A percentile compares a stretch with the other conserved stretches of the same genome.
These are phyloP conservation scores for Calonectria naviculata DNA, from an alignment of 2,329 filamentous ascomycete genomes.

Conservation along the genomic window DNA sequence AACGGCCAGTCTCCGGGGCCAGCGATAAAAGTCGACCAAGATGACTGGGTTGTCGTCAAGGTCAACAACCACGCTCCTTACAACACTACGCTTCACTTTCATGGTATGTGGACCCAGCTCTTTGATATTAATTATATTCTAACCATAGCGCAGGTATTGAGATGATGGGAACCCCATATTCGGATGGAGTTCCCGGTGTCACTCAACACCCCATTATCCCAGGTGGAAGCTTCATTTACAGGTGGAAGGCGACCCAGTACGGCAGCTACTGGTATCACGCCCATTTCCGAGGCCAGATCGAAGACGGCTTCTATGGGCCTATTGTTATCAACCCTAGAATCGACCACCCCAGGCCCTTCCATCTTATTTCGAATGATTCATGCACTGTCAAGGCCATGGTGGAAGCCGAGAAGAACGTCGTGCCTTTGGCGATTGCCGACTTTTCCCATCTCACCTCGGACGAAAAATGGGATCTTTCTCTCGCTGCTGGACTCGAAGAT, in stretches of 20 bases:
- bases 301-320: conserved; percentile 69
- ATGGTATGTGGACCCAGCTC: conserved; percentile 47
- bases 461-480: conserved; percentile 56
- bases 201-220: conserved; percentile 64
- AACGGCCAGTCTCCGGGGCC: conserved; percentile 74
- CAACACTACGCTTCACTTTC: conserved; percentile 62
- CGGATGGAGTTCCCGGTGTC: conserved; percentile 69
- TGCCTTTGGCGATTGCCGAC: conserved; percentile 65
- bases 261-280: conserved; percentile 73
- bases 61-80: conserved; percentile 59
- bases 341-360: conserved; percentile 55
- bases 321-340: conserved; percentile 59
- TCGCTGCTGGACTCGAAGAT: conserved; percentile 57
- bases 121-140: not conserved
- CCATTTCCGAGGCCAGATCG: conserved; percentile 65
- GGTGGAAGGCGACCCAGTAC: conserved; percentile 65
- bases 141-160: conserved; percentile 53
- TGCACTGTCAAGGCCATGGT: conserved; percentile 55
- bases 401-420: conserved; percentile 58
- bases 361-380: conserved; percentile 54
- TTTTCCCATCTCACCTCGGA: conserved; percentile 65
- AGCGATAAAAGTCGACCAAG: conserved; percentile 62
- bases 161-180: conserved; percentile 66
- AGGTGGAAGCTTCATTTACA: conserved; percentile 60
- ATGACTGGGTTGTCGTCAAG: conserved; percentile 57